These are phyloP conservation scores for Psilocybe subaeruginosa DNA, from an alignment of 768 basidiomycete species.

Conservation along the genomic window DNA sequence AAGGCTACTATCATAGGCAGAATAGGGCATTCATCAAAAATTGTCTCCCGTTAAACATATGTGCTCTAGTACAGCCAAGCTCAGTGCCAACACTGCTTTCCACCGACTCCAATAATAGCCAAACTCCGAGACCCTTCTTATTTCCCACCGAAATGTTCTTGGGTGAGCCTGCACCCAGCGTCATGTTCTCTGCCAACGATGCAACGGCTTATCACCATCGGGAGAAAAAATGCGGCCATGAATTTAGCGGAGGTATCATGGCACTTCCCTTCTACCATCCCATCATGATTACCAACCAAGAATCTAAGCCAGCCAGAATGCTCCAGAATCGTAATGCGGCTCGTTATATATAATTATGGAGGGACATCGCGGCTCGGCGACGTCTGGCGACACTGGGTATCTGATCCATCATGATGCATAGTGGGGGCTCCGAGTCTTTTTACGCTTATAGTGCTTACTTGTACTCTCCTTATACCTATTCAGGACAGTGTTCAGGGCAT, in stretches of 20 bases:
- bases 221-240: background rate
- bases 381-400: background rate
- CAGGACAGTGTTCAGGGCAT: too few species aligned
- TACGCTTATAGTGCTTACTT: too few species aligned
- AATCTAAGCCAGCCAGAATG: background rate
- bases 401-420: background rate
- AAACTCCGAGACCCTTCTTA: background rate
- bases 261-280: background rate
- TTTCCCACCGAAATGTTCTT: background rate
- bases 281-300: background rate
- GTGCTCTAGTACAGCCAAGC: background rate
- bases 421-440: background rate
- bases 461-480: too few species aligned
- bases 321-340: background rate
- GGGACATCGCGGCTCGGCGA: too few species aligned
- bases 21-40: too few species aligned
- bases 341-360: too few species aligned
- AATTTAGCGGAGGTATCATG: background rate
- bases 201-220: background rate
- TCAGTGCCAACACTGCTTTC: background rate
- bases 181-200: background rate
- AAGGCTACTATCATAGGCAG: too few species aligned
- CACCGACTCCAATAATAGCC: background rate
- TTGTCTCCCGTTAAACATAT: background rate
- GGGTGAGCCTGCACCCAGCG: background rate